Conservation (phyloP, 2,329 filamentous ascomycete species). For the Talaromyces atroroseus region DNA sequence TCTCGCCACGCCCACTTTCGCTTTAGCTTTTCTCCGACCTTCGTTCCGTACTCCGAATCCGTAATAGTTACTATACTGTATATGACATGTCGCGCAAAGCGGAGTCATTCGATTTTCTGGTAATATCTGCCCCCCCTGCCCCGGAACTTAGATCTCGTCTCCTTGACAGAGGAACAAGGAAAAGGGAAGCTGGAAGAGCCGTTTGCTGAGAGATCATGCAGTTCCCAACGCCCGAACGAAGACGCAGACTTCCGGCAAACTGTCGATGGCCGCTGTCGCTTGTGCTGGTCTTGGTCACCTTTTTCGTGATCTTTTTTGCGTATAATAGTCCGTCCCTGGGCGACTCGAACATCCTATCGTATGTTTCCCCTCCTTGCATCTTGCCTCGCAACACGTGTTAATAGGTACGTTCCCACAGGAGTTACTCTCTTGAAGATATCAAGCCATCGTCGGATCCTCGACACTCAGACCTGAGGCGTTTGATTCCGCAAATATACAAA, state of each 20-base stretch:
- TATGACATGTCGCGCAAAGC: slow-evolving; percentile 9
- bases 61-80: neutral
- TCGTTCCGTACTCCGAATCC: neutral
- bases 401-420: neutral
- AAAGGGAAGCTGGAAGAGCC: neutral
- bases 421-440: slow-evolving; percentile 6
- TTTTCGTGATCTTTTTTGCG: slow-evolving; percentile 8
- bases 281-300: neutral
- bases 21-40: neutral
- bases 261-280: slow-evolving; percentile 11
- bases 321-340: slow-evolving; percentile 7
- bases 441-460: slow-evolving; percentile 2
- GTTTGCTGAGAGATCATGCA: neutral
- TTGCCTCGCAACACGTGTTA: neutral
- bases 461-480: slow-evolving; percentile 4
- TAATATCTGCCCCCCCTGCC: neutral
- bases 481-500: slow-evolving; percentile 12
- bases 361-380: slow-evolving; percentile 5
- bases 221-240: slow-evolving; percentile 11
- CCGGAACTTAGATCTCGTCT: neutral
- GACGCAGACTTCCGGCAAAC: slow-evolving; percentile 9
- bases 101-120: slow-evolving; percentile 9
- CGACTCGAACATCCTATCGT: slow-evolving; percentile 9
- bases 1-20: neutral
- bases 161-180: neutral